Evolutionary conservation across 805 yeast species (phyloP), one percentile per base, ranked within the genome.

Genomic region (Yarrowia divulgata): DNA sequence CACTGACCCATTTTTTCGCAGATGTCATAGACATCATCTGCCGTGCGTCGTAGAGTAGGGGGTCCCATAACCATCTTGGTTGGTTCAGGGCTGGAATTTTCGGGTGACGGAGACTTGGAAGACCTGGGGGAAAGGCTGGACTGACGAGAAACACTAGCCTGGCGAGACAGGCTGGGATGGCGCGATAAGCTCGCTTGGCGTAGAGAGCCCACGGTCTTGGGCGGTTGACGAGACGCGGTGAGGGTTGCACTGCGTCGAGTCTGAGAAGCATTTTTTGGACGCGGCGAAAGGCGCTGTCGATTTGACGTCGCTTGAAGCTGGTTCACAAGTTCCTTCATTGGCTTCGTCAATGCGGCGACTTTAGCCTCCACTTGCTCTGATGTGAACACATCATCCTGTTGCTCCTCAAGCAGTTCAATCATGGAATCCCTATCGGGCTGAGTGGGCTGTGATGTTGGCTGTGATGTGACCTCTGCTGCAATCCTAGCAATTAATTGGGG

Each of bases 1-100:
- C 52, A 60, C 13, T 60, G 66, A n/a, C 66, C 64, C 37, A 57
- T 16, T 16, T 42, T 42, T 16, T 57, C 64, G 13, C 64, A 57
- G 39, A 57, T 43, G 4, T 57, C 49, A 29, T 57, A 57, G n/a
- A 57, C 49, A 42, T 57, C 64, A 42, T 57, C 64, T 16, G 64
- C 64, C 16, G 64, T 57, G 32, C 49, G 13, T 9, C 49, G 64
- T 7, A 43, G 40, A 42, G 49, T n/a, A 42, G 64, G 64, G 12
- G 64, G 64, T 6, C 64, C 64, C 64, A 57, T 57, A 8, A 57
- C 40, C 50, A 42, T 18, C 10, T 29, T 42, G 3, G 49, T 4
- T 13, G 58, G 58, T 12, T 18, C 58, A 6, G 43, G 40, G n/a
- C 58, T 35, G 3, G 19, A 3, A 8, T 3, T 13, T 18, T 35